Conservation (phyloP, 805 yeast species). For the Candida yuanshanica region DNA sequence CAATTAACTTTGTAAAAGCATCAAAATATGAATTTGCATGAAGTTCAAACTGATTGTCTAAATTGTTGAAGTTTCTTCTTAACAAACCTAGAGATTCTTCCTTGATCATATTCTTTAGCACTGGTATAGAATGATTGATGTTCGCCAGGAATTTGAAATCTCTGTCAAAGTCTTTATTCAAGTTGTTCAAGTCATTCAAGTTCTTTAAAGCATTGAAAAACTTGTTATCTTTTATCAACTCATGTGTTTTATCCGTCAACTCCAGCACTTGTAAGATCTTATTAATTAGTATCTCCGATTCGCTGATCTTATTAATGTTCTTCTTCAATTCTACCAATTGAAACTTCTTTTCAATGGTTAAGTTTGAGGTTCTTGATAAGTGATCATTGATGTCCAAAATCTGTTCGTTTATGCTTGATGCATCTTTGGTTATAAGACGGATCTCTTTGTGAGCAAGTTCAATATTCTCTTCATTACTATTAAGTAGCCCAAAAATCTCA, state of each 20-base stretch:
- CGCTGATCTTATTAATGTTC: constrained; percentile 60
- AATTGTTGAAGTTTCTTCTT: constrained; percentile 56
- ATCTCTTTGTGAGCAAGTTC: constrained; percentile 58
- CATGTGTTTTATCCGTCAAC: constrained; percentile 79
- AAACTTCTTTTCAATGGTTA: constrained; percentile 58
- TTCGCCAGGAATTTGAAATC: constrained; percentile 70
- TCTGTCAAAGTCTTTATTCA: constrained; percentile 65
- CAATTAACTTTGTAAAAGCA: constrained; percentile 49
- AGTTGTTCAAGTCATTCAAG: constrained; percentile 64
- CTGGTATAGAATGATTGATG: constrained; percentile 72
- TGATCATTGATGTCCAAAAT: constrained; percentile 50
- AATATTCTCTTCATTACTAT: constrained; percentile 51
- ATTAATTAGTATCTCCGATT: constrained; percentile 62
- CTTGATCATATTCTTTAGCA: constrained; percentile 62
- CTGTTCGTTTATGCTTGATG: constrained; percentile 51
- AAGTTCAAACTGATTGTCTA: constrained; percentile 34
- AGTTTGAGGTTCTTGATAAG: constrained; percentile 59
- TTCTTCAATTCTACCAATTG: constrained; percentile 54
- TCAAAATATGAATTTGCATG: constrained; percentile 56
- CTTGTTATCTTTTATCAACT: constrained; percentile 64
- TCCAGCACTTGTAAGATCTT: constrained; percentile 79
- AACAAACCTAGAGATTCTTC: constrained; percentile 67
- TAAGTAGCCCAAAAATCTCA: constrained; percentile 58
- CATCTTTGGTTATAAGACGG: constrained; percentile 50
- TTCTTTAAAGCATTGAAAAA: constrained; percentile 84